These are phyloP conservation scores for Fusarium stilboides DNA, from an alignment of 2,329 filamentous ascomycete species.

Conservation along the genomic window DNA sequence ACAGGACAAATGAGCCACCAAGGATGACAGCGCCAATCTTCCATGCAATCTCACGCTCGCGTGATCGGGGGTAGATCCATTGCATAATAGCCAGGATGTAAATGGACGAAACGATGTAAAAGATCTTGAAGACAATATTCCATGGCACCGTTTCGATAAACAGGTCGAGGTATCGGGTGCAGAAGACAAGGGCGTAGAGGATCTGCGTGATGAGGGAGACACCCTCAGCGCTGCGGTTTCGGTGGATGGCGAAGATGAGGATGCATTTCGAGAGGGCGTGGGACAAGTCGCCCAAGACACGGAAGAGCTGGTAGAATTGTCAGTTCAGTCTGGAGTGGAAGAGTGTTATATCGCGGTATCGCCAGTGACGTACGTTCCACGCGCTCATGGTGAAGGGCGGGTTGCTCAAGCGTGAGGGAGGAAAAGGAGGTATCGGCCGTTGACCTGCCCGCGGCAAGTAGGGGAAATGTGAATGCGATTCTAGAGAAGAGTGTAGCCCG, in stretches of 20 bases:
- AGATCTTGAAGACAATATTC: slow-evolving; percentile 89
- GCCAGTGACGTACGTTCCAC: slow-evolving; percentile 57
- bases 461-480: not conserved
- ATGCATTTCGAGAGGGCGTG: slow-evolving; percentile 91
- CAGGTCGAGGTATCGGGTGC: slow-evolving; percentile 88
- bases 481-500: not conserved
- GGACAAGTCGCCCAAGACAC: slow-evolving; percentile 85
- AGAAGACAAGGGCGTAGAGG: slow-evolving; percentile 89
- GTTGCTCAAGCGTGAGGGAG: slow-evolving; percentile 31
- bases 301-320: slow-evolving; percentile 69
- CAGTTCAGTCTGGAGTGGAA: slow-evolving; percentile 25
- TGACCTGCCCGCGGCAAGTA: slow-evolving; percentile 28
- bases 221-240: slow-evolving; percentile 89
- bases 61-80: slow-evolving; percentile 86
- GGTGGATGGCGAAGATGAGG: slow-evolving; percentile 90
- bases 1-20: slow-evolving; percentile 74
- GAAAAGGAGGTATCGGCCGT: slow-evolving; percentile 27
- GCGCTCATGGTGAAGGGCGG: slow-evolving; percentile 55
- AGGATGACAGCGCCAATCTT: slow-evolving; percentile 83
- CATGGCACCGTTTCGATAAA: slow-evolving; percentile 72
- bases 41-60: slow-evolving; percentile 94
- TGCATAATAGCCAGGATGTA: slow-evolving; percentile 94
- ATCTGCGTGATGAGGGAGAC: slow-evolving; percentile 93
- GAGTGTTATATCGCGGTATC: slow-evolving; percentile 1
- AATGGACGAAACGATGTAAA: slow-evolving; percentile 86